Percentiles rank a stretch among this genome's conserved stretches.
Evolutionary conservation across 768 basidiomycete species (phyloP).

Genomic region (Crucibulum laeve): DNA sequence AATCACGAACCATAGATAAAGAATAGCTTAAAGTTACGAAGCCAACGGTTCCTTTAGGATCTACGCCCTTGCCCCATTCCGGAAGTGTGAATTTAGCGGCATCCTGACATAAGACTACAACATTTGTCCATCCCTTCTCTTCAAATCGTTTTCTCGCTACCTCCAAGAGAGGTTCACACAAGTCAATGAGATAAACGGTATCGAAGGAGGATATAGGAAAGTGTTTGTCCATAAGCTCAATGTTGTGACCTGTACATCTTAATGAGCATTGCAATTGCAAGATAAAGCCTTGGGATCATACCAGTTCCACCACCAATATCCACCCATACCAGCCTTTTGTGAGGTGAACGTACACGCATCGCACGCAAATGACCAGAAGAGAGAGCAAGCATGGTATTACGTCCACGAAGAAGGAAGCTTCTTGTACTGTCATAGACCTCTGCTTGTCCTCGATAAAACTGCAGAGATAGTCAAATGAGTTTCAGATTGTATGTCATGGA

Average conservation of each 20-base stretch:
- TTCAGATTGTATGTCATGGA: neutral
- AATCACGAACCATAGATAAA: conserved; percentile 44
- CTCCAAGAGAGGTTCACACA: conserved; percentile 67
- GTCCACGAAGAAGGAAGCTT: conserved; percentile 54
- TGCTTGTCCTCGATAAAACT: conserved; percentile 70
- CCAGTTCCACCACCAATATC: conserved; percentile 78
- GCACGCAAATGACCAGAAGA: conserved; percentile 56
- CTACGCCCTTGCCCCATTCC: conserved; percentile 43
- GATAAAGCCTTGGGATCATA: conserved; percentile 10
- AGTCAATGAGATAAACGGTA: conserved; percentile 66
- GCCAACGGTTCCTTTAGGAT: conserved; percentile 51
- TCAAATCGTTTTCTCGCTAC: conserved; percentile 67
- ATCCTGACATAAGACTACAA: conserved; percentile 69
- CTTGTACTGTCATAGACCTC: conserved; percentile 71
- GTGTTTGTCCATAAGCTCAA: conserved; percentile 67
- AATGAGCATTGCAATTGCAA: neutral
- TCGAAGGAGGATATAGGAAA: conserved; percentile 58
- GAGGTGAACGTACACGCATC: conserved; percentile 32
- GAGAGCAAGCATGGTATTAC: conserved; percentile 70
- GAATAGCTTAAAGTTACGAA: conserved; percentile 55
- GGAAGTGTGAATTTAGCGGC: conserved; percentile 65
- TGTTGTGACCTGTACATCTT: conserved; percentile 37
- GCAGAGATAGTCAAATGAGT: neutral
- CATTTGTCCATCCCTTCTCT: conserved; percentile 67
- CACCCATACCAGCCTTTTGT: conserved; percentile 63